Evolutionary conservation across 1,139 yeast genomes (phyloP).

Genomic region (Debaryomyces psychrophilus): DNA sequence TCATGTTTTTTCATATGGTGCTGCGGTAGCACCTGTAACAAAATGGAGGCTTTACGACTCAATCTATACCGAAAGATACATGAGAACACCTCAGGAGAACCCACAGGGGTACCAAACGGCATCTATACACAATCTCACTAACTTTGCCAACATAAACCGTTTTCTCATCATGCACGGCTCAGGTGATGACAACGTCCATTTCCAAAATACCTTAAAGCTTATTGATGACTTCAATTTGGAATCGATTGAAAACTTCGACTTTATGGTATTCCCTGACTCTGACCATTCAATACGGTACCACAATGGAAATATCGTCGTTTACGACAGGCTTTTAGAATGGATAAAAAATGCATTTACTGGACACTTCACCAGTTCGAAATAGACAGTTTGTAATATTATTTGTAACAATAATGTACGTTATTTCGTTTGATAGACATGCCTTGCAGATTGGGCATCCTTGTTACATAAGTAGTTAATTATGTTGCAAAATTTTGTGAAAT

Average conservation of each 20-base stretch:
- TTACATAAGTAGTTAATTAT: no score
- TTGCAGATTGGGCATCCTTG: background rate
- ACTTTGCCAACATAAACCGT: slow-evolving; percentile 54
- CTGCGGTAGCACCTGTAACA: slow-evolving; percentile 82
- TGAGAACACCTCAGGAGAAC: slow-evolving; percentile 70
- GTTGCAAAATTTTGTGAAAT: no score
- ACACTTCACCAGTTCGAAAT: background rate
- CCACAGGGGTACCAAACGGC: slow-evolving; percentile 57
- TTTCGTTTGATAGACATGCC: background rate
- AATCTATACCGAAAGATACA: slow-evolving; percentile 76
- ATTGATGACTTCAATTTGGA: slow-evolving; percentile 62
- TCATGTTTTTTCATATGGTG: slow-evolving; percentile 64
- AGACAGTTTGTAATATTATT: background rate
- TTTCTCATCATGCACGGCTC: slow-evolving; percentile 78
- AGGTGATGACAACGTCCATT: slow-evolving; percentile 83
- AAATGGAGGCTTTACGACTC: slow-evolving; percentile 78
- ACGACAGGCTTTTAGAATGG: slow-evolving; percentile 66
- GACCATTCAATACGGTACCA: slow-evolving; percentile 74
- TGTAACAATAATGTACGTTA: background rate
- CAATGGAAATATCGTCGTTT: slow-evolving; percentile 68
- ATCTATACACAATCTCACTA: slow-evolving; percentile 53
- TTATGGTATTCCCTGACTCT: slow-evolving; percentile 77
- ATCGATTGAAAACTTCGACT: slow-evolving; percentile 68
- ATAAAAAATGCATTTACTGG: slow-evolving; percentile 56
- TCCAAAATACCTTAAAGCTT: slow-evolving; percentile 69